Conservation (phyloP, 108 stramenopile species). For the Pseudonitzschia pungens region DNA sequence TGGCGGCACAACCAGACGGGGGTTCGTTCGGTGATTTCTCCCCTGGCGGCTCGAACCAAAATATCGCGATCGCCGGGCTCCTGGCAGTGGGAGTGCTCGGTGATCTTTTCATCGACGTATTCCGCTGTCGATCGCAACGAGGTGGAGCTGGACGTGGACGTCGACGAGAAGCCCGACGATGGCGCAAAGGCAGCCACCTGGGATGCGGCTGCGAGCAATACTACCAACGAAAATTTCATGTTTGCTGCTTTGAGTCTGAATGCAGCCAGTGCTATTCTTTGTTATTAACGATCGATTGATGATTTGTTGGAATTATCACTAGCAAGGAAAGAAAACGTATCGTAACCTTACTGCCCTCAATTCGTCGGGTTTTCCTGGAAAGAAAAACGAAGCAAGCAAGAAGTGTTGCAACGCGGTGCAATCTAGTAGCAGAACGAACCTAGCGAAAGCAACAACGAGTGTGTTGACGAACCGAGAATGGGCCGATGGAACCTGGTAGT, state of each 20-base stretch:
- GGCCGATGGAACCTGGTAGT: no score
- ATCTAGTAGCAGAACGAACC: not conserved
- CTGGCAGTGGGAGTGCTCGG: conserved; percentile 44
- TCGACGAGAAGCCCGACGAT: not conserved
- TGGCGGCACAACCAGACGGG: conserved; percentile 99
- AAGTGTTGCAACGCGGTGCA: no score
- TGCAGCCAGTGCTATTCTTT: no score
- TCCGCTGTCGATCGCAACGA: conserved; percentile 14
- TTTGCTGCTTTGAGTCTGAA: not conserved
- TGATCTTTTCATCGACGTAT: conserved; percentile 17
- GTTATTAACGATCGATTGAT: no score
- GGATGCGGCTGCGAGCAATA: not conserved
- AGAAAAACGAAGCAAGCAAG: not conserved
- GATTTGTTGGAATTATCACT: no score
- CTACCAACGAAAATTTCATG: conserved; percentile 11
- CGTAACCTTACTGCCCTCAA: no score
- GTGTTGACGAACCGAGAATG: not conserved
- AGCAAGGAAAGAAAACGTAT: no score
- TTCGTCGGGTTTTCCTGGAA: not conserved
- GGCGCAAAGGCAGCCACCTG: conserved; percentile 19
- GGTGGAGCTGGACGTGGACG: not conserved
- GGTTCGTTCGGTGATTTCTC: conserved; percentile 89
- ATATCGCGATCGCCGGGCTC: conserved; percentile 86
- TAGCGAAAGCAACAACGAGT: not conserved
- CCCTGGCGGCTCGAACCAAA: conserved; percentile 92